Conservation (phyloP, 164 flowering plant genomes). For the Dillenia suffruticosa region DNA sequence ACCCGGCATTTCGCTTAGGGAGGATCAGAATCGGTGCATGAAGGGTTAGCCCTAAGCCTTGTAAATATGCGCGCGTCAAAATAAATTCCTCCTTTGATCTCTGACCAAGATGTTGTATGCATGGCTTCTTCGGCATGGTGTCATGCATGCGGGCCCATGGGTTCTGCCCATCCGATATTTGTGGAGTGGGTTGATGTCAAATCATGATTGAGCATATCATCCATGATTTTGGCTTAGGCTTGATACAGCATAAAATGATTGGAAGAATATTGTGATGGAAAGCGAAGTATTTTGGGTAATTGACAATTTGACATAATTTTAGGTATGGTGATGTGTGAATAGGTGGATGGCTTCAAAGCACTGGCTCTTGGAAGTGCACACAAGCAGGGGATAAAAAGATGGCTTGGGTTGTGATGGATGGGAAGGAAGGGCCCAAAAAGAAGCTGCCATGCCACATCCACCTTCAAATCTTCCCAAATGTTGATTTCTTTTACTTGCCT, state of each 20-base stretch:
- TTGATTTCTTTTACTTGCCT: constrained; percentile 10
- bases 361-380: constrained; percentile 46
- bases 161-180: constrained; percentile 44
- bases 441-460: constrained; percentile 37
- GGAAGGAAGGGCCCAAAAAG: constrained; percentile 31
- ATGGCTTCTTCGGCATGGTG: constrained; percentile 64
- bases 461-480: constrained; percentile 57
- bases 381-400: constrained; percentile 52
- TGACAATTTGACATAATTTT: too few species aligned
- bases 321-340: not conserved
- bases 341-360: constrained; percentile 54
- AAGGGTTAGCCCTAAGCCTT: constrained; percentile 51
- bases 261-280: too few species aligned
- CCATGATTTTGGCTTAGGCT: too few species aligned
- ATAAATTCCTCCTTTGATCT: constrained; percentile 60
- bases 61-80: constrained; percentile 60
- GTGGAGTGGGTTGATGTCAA: too few species aligned
- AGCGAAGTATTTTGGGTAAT: not conserved
- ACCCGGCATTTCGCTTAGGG: constrained; percentile 41
- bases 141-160: constrained; percentile 62
- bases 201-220: too few species aligned
- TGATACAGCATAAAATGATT: too few species aligned
- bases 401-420: constrained; percentile 49
- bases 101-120: constrained; percentile 56
- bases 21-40: constrained; percentile 65